Percentiles rank a stretch among this genome's conserved stretches.
Conservation (phyloP, 2,329 filamentous ascomycete genomes). For the Juglanconis sp. region DNA sequence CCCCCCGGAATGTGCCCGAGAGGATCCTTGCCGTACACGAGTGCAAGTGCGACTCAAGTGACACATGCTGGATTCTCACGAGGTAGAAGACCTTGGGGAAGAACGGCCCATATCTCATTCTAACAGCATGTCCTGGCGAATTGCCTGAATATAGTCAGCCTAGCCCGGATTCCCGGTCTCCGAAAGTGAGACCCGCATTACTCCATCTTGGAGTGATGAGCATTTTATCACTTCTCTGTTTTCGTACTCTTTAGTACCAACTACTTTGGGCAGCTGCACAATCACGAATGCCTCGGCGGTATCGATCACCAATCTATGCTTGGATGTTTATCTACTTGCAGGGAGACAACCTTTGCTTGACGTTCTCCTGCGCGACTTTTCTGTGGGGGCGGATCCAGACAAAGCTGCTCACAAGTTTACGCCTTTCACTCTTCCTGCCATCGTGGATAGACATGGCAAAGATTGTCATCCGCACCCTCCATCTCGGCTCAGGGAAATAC, state of each 20-base stretch:
- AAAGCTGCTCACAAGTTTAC: not conserved
- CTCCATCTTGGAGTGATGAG: too few species aligned
- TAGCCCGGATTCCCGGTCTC: not conserved
- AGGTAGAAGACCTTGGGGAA: too few species aligned
- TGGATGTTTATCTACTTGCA: not conserved
- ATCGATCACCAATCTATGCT: not conserved
- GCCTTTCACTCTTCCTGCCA: not conserved
- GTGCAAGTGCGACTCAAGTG: too few species aligned
- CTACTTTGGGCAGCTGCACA: not conserved
- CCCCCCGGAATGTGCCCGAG: not conserved
- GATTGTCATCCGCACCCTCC: conserved; percentile 1
- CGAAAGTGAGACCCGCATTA: too few species aligned
- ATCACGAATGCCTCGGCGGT: not conserved
- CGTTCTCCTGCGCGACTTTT: not conserved
- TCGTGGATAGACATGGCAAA: not conserved
- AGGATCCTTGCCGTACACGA: not conserved
- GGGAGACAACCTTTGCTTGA: not conserved
- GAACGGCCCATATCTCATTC: too few species aligned
- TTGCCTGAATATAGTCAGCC: not conserved
- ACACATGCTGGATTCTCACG: too few species aligned
- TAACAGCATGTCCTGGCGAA: not conserved
- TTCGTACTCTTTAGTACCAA: not conserved
- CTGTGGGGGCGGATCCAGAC: too few species aligned
- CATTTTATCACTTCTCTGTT: not conserved
- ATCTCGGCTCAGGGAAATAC: conserved; percentile 8